Evolutionary conservation across 495 filamentous ascomycete genomes (phyloP), one percentile per base, ranked within the genome.

Genomic region (Xylaria castorea): DNA sequence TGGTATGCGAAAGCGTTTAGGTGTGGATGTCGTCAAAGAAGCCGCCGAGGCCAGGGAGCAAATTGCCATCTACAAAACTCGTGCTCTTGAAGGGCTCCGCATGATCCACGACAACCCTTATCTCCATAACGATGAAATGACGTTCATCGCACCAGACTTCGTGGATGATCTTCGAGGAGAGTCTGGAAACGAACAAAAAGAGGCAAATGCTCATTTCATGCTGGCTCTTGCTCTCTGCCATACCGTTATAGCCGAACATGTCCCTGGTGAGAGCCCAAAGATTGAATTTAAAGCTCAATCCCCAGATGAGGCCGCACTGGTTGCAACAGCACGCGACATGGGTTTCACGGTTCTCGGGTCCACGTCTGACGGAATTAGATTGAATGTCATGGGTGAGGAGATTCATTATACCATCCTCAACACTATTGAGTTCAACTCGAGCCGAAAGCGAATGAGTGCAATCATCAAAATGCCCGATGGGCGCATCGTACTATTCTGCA

Each of bases 271-370:
- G 74, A 94, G 93, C 22, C 95, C 96, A 5, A 92, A 87, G 79
- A 94, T 98, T 68, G 91, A 96, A 66, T 98, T 97, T 87, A 98
- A 95, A 81, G 97, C 97, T 5, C 97, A 99, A 76, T 97, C 95
- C 46, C 97, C 97, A 14, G 97, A 99, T 79, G 97, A 99, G 81
- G 95, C 96, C 38, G 97, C 97, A 38, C 83, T 99, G 27, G 97
- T 98, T 8, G 89, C 95, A 53, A 98, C 96, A 20, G 97, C 97
- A 68, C 90, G 95, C 50, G 97, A 99, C 77, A 94, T 94, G 82
- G 97, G 97, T 27, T 98, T 97, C 76, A 97, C 95, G n/a, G 90
- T 98, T 4, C 88, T 98, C 48, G 95, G 94, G 18, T 89, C 93
- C 67, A 86, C 91, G 3, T 85, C 85, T 62, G 92, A 96, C 71